These are phyloP conservation scores for Oryza brachyantha DNA, from an alignment of 176 grass and related monocot species.

Conservation along the genomic window DNA sequence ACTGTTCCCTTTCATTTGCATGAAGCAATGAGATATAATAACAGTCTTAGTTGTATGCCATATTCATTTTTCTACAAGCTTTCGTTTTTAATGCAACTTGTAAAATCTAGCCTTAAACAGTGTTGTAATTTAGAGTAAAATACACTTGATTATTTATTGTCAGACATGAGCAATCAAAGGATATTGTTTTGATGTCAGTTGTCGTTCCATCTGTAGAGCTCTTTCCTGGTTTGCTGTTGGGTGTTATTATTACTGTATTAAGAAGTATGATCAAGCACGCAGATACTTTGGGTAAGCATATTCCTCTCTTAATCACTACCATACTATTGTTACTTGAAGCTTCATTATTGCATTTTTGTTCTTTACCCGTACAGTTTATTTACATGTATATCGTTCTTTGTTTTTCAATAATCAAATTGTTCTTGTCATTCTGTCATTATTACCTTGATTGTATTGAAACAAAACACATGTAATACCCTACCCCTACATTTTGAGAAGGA, in stretches of 20 bases:
- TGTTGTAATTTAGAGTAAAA: not conserved
- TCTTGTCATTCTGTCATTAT: not conserved
- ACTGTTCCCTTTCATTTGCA: conserved; percentile 15
- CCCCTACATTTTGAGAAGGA: not conserved
- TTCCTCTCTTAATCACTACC: not conserved
- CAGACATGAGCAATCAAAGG: conserved; percentile 7
- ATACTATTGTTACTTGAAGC: not conserved
- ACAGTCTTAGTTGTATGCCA: not conserved
- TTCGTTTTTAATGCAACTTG: not conserved
- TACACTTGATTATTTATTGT: conserved; percentile 8
- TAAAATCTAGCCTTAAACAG: not conserved
- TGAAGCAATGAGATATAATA: conserved; percentile 12
- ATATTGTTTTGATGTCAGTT: conserved; percentile 19
- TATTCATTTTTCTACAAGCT: not conserved
- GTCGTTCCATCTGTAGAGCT: conserved; percentile 50
- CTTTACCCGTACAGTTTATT: not conserved
- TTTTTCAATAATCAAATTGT: not conserved
- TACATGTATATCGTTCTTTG: not conserved
- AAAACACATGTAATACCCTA: not conserved
- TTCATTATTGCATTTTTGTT: conserved; percentile 11
- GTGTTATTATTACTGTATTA: conserved; percentile 95
- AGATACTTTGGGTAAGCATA: conserved; percentile 83
- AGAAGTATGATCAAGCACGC: conserved; percentile 93
- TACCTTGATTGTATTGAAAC: not conserved
- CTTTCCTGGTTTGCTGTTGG: conserved; percentile 98